Evolutionary conservation across 208 protist genomes (phyloP), one percentile per base, ranked within the genome.

Genomic region (Trypanosoma congolense): DNA sequence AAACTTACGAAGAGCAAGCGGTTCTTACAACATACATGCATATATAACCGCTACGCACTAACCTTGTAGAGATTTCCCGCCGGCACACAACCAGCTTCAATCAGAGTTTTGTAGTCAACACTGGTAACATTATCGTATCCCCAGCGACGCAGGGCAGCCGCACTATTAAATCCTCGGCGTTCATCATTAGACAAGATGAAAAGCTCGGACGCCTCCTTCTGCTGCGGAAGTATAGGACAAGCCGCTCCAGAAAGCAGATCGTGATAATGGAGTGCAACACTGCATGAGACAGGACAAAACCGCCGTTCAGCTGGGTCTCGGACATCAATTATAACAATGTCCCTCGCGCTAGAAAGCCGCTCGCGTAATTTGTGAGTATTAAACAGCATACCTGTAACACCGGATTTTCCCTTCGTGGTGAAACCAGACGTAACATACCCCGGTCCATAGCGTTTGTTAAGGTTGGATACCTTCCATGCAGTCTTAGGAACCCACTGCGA

Each of bases 401-500:
- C 31, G 53, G 46, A 58, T 2, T n/a, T 65, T 10, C 8, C 40
- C 19, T 44, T 35, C 12, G 49, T 31, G 40, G 25, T 38, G 49
- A 70, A 61, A 18, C 80, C 75, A 19, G 65, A 60, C 1, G 69
- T 51, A 35, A 88, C 46, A 67, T 88, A 86, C 47, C 60, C 62
- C 18, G 63, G 63, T 8, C 87, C 87, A 56, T 93, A 93, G 9
- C 80, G 73, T 62, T 89, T 93, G 68, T 93, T 91, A 5, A 93
- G 68, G 70, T 88, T 93, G 2, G 75, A 75, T 44, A 83, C 74
- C 60, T 77, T 90, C 87, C 87, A 93, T 12, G 87, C 82, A 0
- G 87, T 93, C 54, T 90, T 90, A 0, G 87, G 87, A 29, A 93
- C 80, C 80, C 80, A 93, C 71, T 93, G 87, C 46, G 83, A 77